Percentiles rank a stretch among this genome's conserved stretches.
phyloP scores from a whole-genome alignment of 129 eudicot species.

The Saussurea involucrata region DNA sequence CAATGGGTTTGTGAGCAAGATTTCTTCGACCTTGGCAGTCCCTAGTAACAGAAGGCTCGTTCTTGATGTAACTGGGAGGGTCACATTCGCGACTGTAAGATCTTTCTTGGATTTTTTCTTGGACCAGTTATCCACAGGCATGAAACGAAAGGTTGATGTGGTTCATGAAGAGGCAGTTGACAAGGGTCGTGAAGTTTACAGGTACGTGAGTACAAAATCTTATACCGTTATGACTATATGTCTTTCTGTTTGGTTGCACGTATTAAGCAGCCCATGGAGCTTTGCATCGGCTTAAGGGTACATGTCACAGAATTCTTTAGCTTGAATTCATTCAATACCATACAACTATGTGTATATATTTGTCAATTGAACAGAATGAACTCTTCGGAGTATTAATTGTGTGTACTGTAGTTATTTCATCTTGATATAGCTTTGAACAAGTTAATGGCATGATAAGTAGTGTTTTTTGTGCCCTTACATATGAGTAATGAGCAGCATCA shows the following conservation, averaged over 20 bases:
- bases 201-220: slow-evolving; percentile 54
- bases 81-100: slow-evolving; percentile 66
- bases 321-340: slow-evolving; percentile 19
- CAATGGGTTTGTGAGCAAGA: slow-evolving; percentile 47
- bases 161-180: slow-evolving; percentile 60
- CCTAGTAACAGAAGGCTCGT: slow-evolving; percentile 81
- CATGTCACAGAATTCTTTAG: slow-evolving; percentile 19
- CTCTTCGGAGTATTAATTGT: slow-evolving; percentile 15
- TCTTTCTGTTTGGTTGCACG: slow-evolving; percentile 72
- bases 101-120: slow-evolving; percentile 63
- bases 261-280: slow-evolving; percentile 67
- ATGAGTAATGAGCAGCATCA: not conserved
- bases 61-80: slow-evolving; percentile 72
- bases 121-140: slow-evolving; percentile 42
- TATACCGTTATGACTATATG: slow-evolving; percentile 65
- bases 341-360: slow-evolving; percentile 27
- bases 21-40: slow-evolving; percentile 72
- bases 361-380: slow-evolving; percentile 20
- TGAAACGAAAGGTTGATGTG: slow-evolving; percentile 43
- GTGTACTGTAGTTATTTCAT: not conserved
- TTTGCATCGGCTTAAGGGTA: slow-evolving; percentile 41
- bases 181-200: slow-evolving; percentile 56
- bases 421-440: not conserved
- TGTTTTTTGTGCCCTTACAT: not conserved
- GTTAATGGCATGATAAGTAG: not conserved